phyloP scores from a whole-genome alignment of 2,329 filamentous ascomycete species.

The Fusarium hainanense region DNA sequence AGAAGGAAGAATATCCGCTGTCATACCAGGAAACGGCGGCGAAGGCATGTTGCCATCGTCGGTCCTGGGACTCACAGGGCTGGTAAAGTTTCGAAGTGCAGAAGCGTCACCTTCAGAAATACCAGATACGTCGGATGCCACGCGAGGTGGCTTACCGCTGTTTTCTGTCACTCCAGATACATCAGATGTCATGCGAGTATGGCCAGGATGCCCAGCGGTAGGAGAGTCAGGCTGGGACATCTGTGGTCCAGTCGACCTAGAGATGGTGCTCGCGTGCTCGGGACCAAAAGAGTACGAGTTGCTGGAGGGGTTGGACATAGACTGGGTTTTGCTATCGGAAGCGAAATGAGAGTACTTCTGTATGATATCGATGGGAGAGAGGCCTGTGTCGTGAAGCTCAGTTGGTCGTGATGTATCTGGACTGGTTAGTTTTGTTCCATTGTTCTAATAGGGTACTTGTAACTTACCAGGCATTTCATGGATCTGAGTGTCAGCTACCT shows the following conservation, averaged over 20 bases:
- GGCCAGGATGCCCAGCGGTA: slow-evolving; percentile 16
- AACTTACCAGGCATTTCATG: slow-evolving; percentile 61
- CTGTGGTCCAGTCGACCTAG: slow-evolving; percentile 42
- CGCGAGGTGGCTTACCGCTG: slow-evolving; percentile 16
- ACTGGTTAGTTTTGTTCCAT: not conserved
- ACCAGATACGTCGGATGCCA: slow-evolving; percentile 43
- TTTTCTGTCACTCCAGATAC: slow-evolving; percentile 34
- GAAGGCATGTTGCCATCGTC: slow-evolving; percentile 11
- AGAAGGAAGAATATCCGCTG: slow-evolving; percentile 24
- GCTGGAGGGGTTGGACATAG: slow-evolving; percentile 40
- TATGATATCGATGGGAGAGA: slow-evolving; percentile 55
- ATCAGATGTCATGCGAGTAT: slow-evolving; percentile 37
- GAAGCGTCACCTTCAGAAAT: slow-evolving; percentile 38
- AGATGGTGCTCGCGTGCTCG: slow-evolving; percentile 46
- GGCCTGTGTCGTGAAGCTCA: slow-evolving; percentile 60
- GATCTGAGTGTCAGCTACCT: slow-evolving; percentile 59
- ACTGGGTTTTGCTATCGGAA: slow-evolving; percentile 19
- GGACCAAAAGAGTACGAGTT: slow-evolving; percentile 40
- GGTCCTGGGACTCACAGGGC: slow-evolving; percentile 39
- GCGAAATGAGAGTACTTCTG: slow-evolving; percentile 48
- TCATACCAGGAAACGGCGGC: slow-evolving; percentile 15
- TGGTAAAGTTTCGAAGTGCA: slow-evolving; percentile 29
- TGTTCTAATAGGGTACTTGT: rapidly evolving
- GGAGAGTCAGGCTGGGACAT: slow-evolving; percentile 18
- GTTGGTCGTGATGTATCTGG: slow-evolving; percentile 57